phyloP scores from a whole-genome alignment of 495 filamentous ascomycete species.

The Aspergillus affinis region DNA sequence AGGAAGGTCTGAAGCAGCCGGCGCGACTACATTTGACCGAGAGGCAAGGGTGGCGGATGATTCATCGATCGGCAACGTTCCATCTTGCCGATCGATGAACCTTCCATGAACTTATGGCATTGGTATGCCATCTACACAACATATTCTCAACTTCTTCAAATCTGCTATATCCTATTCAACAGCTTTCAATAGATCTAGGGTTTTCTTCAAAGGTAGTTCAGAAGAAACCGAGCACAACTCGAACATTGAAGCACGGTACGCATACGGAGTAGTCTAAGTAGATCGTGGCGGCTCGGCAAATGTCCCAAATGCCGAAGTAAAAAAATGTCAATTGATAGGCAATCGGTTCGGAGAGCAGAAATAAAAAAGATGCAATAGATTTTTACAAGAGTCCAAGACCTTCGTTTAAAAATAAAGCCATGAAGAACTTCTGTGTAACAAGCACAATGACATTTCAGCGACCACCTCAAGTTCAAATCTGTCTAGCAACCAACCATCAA shows the following conservation, averaged over 20 bases:
- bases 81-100: background rate
- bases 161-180: too few relatives aligned
- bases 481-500: background rate
- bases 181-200: too few relatives aligned
- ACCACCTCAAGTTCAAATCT: constrained; percentile 1
- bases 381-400: too few relatives aligned
- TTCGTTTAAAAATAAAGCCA: too few relatives aligned
- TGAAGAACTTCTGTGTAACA: background rate
- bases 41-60: background rate
- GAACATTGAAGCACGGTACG: too few relatives aligned
- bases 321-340: background rate
- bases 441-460: background rate
- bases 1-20: background rate
- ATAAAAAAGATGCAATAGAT: too few relatives aligned
- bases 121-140: background rate
- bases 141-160: background rate
- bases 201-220: too few relatives aligned
- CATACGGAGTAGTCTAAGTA: too few relatives aligned
- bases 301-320: background rate
- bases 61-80: constrained; percentile 5
- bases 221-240: too few relatives aligned
- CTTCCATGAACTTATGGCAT: background rate
- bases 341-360: too few relatives aligned
- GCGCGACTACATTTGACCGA: constrained; percentile 7
- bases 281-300: too few relatives aligned